Percentiles rank a stretch among this genome's conserved stretches.
These are phyloP conservation scores for Collybia sordida DNA, from an alignment of 768 basidiomycete species.

Conservation along the genomic window DNA sequence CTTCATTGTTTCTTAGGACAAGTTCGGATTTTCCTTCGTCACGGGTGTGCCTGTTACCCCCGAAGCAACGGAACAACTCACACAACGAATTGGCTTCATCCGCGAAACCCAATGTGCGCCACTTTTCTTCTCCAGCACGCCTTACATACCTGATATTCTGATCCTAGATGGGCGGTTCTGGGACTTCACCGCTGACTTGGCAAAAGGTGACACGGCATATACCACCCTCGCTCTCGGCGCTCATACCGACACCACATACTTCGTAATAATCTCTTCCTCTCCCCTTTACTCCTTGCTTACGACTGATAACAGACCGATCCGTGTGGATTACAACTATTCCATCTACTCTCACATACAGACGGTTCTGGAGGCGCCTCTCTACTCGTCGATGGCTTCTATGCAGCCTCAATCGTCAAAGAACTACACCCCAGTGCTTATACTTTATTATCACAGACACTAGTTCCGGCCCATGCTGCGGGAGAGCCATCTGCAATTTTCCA, in stretches of 20 bases:
- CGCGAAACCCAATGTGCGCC: constrained; percentile 69
- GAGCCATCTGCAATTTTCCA: constrained; percentile 57
- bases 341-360: constrained; percentile 80
- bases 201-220: constrained; percentile 93
- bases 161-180: constrained; percentile 87
- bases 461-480: constrained; percentile 90
- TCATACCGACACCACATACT: constrained; percentile 73
- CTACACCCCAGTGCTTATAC: constrained; percentile 71
- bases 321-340: constrained; percentile 94
- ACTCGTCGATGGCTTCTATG: constrained; percentile 96
- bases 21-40: constrained; percentile 88
- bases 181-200: constrained; percentile 93
- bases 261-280: constrained; percentile 37
- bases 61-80: constrained; percentile 81
- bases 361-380: constrained; percentile 86
- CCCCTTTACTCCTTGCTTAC: neutral
- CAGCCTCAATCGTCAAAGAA: constrained; percentile 75
- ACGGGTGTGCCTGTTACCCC: constrained; percentile 76
- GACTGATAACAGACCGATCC: constrained; percentile 71
- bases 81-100: constrained; percentile 79
- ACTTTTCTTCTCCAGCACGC: neutral
- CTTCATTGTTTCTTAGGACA: constrained; percentile 49
- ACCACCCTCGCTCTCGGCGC: constrained; percentile 84
- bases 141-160: constrained; percentile 1
- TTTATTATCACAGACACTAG: constrained; percentile 62